Evolutionary conservation across 129 eudicot genomes (phyloP).

Genomic region (Escallonia rubra): DNA sequence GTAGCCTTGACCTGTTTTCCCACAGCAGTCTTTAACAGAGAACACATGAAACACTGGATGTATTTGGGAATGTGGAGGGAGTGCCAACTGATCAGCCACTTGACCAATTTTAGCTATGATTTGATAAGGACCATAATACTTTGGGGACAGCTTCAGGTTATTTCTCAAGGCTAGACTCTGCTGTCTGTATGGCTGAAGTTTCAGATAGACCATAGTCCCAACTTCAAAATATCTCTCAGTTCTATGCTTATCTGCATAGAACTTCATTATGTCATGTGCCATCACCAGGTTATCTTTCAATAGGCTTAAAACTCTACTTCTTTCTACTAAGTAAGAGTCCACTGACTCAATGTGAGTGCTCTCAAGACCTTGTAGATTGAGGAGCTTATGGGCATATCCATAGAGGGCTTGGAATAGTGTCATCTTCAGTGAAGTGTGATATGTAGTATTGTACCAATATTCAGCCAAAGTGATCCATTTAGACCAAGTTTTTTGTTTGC

Average conservation of each 20-base stretch:
- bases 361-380: background rate
- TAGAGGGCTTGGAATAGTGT: slow-evolving; percentile 4
- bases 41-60: slow-evolving; percentile 8
- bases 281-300: background rate
- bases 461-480: background rate
- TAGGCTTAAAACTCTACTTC: background rate
- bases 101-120: background rate
- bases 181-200: slow-evolving; percentile 14
- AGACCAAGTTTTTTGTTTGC: background rate
- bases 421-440: background rate
- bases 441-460: slow-evolving; percentile 10
- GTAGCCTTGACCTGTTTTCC: background rate
- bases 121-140: slow-evolving; percentile 13
- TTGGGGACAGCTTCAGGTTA: background rate
- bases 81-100: slow-evolving; percentile 4
- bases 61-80: background rate
- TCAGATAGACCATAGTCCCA: slow-evolving; percentile 7
- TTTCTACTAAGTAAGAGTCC: background rate
- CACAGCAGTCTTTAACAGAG: background rate
- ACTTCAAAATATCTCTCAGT: background rate
- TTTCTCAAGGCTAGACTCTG: background rate
- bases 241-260: background rate
- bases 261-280: background rate
- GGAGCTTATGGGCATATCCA: background rate
- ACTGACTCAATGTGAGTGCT: background rate